These are phyloP conservation scores for Thraustochytrium sp. DNA, from an alignment of 352 stramenopile species.

Conservation along the genomic window DNA sequence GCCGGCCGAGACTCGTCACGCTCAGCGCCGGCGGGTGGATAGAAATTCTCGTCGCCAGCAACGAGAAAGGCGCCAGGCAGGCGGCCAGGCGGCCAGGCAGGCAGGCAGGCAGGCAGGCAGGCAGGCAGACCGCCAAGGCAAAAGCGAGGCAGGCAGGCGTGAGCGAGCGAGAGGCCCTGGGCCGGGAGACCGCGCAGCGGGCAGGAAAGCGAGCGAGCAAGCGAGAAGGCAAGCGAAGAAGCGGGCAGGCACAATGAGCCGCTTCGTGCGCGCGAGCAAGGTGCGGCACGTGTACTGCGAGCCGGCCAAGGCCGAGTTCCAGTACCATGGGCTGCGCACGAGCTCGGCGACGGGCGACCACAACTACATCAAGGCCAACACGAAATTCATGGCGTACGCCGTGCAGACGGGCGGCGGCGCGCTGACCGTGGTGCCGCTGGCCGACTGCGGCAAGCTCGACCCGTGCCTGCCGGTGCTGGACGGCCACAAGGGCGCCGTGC, in stretches of 20 bases:
- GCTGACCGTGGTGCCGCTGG: conserved; percentile 44
- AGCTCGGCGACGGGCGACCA: conserved; percentile 96
- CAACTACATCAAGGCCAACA: conserved; percentile 99
- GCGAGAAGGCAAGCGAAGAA: neutral
- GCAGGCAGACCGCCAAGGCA: no score
- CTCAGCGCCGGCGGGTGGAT: no score
- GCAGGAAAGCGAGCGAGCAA: no score
- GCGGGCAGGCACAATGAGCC: conserved; percentile 1
- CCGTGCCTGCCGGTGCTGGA: conserved; percentile 74
- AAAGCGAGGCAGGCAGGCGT: no score
- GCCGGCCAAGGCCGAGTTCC: conserved; percentile 48
- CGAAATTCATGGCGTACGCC: conserved; percentile 97
- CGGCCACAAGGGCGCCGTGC: conserved; percentile 87
- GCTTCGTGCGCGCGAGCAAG: conserved; percentile 27
- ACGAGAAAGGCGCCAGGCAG: no score
- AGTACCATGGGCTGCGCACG: conserved; percentile 68
- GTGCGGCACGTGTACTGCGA: conserved; percentile 47
- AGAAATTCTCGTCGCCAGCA: no score
- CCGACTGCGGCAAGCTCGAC: conserved; percentile 49
- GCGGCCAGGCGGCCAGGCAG: no score
- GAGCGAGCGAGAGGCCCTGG: neutral
- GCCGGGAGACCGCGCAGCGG: neutral
- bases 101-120: no score
- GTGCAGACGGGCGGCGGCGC: conserved; percentile 75
- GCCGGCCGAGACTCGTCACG: no score